phyloP scores from a whole-genome alignment of 106 monocot genomes.

The Xerophyta viscosa region DNA sequence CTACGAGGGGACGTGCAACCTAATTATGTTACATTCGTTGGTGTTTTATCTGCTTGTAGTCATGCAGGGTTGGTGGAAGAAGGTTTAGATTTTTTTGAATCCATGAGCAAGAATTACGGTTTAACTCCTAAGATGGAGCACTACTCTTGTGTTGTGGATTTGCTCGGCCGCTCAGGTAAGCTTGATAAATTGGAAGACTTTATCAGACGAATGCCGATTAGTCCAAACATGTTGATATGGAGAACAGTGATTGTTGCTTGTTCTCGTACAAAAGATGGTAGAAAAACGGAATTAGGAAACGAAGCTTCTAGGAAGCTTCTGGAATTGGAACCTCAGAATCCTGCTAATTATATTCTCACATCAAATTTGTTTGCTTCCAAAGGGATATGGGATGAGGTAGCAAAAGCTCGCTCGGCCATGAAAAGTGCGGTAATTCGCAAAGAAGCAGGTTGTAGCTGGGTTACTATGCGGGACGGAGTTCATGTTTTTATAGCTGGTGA shows the following conservation, averaged over 20 bases:
- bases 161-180: slow-evolving; percentile 57
- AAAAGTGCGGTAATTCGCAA: slow-evolving; percentile 30
- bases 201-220: slow-evolving; percentile 50
- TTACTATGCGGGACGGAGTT: slow-evolving; percentile 54
- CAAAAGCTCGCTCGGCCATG: slow-evolving; percentile 37
- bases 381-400: slow-evolving; percentile 68
- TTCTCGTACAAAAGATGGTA: slow-evolving; percentile 32
- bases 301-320: slow-evolving; percentile 64
- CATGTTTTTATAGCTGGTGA: slow-evolving; percentile 72
- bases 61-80: slow-evolving; percentile 70
- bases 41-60: slow-evolving; percentile 76
- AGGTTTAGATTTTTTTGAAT: slow-evolving; percentile 50
- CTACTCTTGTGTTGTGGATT: slow-evolving; percentile 70
- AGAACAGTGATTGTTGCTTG: slow-evolving; percentile 76
- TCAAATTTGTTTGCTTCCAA: slow-evolving; percentile 58
- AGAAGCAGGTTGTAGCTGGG: slow-evolving; percentile 88
- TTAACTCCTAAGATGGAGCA: slow-evolving; percentile 60
- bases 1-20: slow-evolving; percentile 21
- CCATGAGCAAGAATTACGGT: slow-evolving; percentile 37
- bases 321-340: slow-evolving; percentile 78
- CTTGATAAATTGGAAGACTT: slow-evolving; percentile 55
- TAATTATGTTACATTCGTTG: slow-evolving; percentile 70
- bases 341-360: slow-evolving; percentile 74
- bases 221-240: slow-evolving; percentile 69
- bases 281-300: slow-evolving; percentile 25